A percentile compares a stretch with the other conserved stretches of the same genome.
Evolutionary conservation across 345 rosid genomes (phyloP).

Genomic region (Gossypium longicalyx): DNA sequence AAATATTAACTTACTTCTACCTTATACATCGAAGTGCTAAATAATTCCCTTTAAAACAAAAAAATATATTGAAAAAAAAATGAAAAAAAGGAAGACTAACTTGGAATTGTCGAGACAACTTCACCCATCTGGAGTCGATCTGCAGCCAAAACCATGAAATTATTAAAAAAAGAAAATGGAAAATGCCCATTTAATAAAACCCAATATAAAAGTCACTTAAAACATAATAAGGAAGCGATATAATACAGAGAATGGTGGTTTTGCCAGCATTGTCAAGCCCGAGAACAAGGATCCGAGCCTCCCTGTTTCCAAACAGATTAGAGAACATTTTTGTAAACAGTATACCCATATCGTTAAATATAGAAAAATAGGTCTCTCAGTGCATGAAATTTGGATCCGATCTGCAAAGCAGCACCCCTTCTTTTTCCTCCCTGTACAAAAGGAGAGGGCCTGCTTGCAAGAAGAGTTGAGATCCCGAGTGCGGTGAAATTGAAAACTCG

Average conservation of each 20-base stretch:
- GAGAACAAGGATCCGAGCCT: conserved; percentile 59
- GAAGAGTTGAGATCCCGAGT: not conserved
- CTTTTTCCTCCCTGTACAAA: conserved; percentile 9
- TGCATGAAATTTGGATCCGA: conserved; percentile 20
- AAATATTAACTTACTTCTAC: not conserved
- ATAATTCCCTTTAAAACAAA: not conserved
- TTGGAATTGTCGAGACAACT: conserved; percentile 95
- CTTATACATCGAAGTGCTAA: not conserved
- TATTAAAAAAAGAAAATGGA: conserved; percentile 2
- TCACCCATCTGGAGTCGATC: conserved; percentile 99
- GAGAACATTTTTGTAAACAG: conserved; percentile 44
- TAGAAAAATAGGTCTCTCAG: conserved; percentile 10
- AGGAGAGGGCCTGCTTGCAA: not conserved
- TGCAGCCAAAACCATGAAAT: conserved; percentile 26
- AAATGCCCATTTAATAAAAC: conserved; percentile 16
- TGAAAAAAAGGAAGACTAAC: conserved; percentile 36
- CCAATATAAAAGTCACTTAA: not conserved
- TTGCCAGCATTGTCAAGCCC: conserved; percentile 68
- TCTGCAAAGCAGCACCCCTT: conserved; percentile 23
- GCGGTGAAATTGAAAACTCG: not conserved
- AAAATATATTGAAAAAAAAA: not conserved
- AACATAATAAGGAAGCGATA: not conserved
- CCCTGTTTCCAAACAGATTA: conserved; percentile 42
- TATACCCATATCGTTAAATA: conserved; percentile 35
- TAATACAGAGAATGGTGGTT: conserved; percentile 53